These are phyloP conservation scores for Suillus lakei DNA, from an alignment of 768 basidiomycete genomes.

Conservation along the genomic window DNA sequence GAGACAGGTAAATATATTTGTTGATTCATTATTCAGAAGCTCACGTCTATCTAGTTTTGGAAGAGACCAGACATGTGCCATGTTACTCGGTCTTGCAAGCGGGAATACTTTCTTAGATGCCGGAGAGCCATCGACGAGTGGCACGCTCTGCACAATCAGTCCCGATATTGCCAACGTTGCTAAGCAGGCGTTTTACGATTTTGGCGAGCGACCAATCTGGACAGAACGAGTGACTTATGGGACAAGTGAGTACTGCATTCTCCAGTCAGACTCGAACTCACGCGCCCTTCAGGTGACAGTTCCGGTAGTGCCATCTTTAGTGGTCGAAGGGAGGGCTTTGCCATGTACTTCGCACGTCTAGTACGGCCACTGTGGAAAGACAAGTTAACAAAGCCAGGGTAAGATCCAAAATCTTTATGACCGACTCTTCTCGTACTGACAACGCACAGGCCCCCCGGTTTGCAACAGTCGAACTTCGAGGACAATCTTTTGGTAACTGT, in stretches of 20 bases:
- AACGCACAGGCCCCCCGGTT: conserved; percentile 41
- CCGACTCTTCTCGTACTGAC: conserved; percentile 4
- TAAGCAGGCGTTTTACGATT: conserved; percentile 87
- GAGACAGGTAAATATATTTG: conserved; percentile 62
- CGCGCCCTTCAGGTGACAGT: conserved; percentile 52
- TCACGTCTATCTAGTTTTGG: conserved; percentile 66
- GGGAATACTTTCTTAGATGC: conserved; percentile 81
- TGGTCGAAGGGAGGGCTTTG: conserved; percentile 87
- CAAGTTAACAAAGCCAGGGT: conserved; percentile 73
- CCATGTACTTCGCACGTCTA: conserved; percentile 84
- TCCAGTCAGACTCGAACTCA: neutral
- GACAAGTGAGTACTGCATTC: conserved; percentile 51
- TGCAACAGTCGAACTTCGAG: conserved; percentile 64
- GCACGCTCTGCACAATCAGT: conserved; percentile 54
- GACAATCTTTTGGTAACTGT: conserved; percentile 68
- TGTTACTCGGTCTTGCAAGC: conserved; percentile 85
- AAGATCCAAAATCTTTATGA: conserved; percentile 22
- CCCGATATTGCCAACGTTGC: conserved; percentile 72
- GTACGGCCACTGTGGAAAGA: conserved; percentile 87
- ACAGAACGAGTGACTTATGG: conserved; percentile 78
- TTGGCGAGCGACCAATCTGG: conserved; percentile 85
- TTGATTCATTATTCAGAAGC: neutral
- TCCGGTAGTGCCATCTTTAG: conserved; percentile 82
- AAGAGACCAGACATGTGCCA: conserved; percentile 89
- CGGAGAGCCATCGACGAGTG: conserved; percentile 48